These are phyloP conservation scores for Cornus florida DNA, from an alignment of 148 eudicot genomes.

Conservation along the genomic window DNA sequence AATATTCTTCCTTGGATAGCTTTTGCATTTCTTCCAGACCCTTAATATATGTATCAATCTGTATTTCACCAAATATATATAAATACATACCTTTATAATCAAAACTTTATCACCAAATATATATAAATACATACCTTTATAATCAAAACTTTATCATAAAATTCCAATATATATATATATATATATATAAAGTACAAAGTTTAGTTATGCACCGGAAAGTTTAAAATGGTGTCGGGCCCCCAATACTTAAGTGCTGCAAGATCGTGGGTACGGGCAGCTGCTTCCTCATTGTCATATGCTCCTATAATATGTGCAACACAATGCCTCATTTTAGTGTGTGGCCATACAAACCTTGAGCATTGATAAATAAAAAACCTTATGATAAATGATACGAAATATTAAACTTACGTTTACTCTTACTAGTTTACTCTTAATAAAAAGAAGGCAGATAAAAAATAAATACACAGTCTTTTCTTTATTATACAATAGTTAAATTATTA, in stretches of 20 bases:
- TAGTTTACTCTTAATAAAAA: too few relatives aligned
- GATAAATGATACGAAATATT: too few relatives aligned
- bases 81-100: too few relatives aligned
- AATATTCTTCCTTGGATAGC: slow-evolving; percentile 70
- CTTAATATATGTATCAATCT: slow-evolving; percentile 65
- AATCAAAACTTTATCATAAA: background rate
- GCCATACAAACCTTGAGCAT: too few relatives aligned
- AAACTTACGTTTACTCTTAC: too few relatives aligned
- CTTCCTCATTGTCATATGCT: slow-evolving; percentile 87
- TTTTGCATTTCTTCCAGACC: slow-evolving; percentile 80
- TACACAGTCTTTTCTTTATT: too few relatives aligned
- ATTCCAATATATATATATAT: background rate
- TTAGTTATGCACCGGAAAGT: slow-evolving; percentile 63
- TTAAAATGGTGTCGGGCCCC: slow-evolving; percentile 78
- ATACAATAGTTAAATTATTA: too few relatives aligned
- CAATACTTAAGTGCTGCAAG: slow-evolving; percentile 96
- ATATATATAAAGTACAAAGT: too few relatives aligned
- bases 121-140: background rate
- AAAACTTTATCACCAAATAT: background rate
- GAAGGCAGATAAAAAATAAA: too few relatives aligned
- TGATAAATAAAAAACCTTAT: too few relatives aligned
- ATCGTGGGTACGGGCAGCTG: slow-evolving; percentile 90
- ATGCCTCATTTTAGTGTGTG: too few relatives aligned
- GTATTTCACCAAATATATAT: slow-evolving; percentile 8
- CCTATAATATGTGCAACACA: slow-evolving; percentile 37